phyloP scores from a whole-genome alignment of 2,329 filamentous ascomycete species.

The Colletotrichum musicola region DNA sequence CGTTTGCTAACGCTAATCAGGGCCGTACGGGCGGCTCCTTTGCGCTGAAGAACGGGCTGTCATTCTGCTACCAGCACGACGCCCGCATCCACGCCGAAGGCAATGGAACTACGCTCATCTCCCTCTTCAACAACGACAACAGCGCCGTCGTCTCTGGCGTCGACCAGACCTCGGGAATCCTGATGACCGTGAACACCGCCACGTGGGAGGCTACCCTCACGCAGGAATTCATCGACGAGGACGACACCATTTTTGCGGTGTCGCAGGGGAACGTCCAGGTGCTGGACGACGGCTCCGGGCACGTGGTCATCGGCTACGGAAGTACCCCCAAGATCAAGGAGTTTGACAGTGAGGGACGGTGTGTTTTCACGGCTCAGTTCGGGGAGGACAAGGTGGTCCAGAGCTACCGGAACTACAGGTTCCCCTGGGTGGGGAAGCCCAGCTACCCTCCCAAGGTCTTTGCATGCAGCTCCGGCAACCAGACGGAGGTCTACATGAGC shows the following conservation, averaged over 20 bases:
- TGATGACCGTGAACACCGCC: conserved; percentile 43
- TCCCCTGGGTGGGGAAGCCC: conserved; percentile 65
- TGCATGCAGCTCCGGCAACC: conserved; percentile 18
- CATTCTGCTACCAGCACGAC: conserved; percentile 52
- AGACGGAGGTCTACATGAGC: conserved; percentile 50
- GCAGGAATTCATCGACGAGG: conserved; percentile 39
- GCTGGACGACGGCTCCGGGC: conserved; percentile 59
- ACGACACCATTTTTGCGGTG: conserved; percentile 55
- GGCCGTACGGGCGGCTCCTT: conserved; percentile 35
- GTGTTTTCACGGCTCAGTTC: conserved; percentile 66
- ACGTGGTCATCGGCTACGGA: conserved; percentile 70
- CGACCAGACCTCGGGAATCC: conserved; percentile 43
- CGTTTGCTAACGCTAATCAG: background rate
- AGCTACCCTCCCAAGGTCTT: conserved; percentile 25
- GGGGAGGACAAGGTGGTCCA: conserved; percentile 56
- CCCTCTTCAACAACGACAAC: conserved; percentile 53
- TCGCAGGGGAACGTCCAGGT: conserved; percentile 65
- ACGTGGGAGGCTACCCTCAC: conserved; percentile 46
- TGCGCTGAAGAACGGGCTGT: conserved; percentile 43
- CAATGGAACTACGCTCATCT: conserved; percentile 43
- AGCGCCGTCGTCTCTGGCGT: conserved; percentile 39
- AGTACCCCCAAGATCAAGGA: conserved; percentile 61
- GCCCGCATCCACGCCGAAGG: conserved; percentile 45
- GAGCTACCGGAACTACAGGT: conserved; percentile 68
- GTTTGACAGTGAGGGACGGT: conserved; percentile 58